Evolutionary conservation across 306 rosid genomes (phyloP), one percentile per base, ranked within the genome.

Genomic region (Delonix regia): DNA sequence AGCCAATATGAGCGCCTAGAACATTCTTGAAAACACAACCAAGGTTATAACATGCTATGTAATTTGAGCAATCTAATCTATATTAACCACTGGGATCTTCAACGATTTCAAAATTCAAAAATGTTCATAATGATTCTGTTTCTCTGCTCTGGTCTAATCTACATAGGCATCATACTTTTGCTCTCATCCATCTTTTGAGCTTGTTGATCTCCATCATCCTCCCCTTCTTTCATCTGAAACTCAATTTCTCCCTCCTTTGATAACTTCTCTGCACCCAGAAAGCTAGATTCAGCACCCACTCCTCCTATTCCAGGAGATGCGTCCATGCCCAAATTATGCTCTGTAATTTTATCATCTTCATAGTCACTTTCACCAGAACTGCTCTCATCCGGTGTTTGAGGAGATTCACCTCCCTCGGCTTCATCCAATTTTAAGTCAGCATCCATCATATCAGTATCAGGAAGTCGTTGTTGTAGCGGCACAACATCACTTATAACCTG

Each of bases 381-480:
- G 73, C 88, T 87, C 80, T 89, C 88, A 12, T 88, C 89, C 0
- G 83, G 80, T 0, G 87, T 87, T 60, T 80, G 85, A 59, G 66
- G 53, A 34, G 86, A 87, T 5, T 83, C 87, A 3, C 45, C 84
- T 19, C 71, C 71, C 68, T 84, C 92, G 0, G 82, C 41, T 61
- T 86, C 96, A 36, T 88, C 87, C 12, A 70, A 25, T 79, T 85
- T 89, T 3, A 75, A 34, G 71, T 84, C 90, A 5, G 80, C 86
- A 67, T 85, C 92, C 51, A 68, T 48, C 82, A 78, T 68, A n/a
- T 80, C 84, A 4, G 79, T 30, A 34, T 81, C 88, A 0, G 98
- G 99, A 68, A 82, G 87, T 52, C 89, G 82, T 62, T 90, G 97
- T 47, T 81, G 97, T 25, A 91, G 86, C 4, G 97, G 99, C 63